Evolutionary conservation across 371 early-diverging fungal species (phyloP).

Genomic region (Lichtheimia ramosa): DNA sequence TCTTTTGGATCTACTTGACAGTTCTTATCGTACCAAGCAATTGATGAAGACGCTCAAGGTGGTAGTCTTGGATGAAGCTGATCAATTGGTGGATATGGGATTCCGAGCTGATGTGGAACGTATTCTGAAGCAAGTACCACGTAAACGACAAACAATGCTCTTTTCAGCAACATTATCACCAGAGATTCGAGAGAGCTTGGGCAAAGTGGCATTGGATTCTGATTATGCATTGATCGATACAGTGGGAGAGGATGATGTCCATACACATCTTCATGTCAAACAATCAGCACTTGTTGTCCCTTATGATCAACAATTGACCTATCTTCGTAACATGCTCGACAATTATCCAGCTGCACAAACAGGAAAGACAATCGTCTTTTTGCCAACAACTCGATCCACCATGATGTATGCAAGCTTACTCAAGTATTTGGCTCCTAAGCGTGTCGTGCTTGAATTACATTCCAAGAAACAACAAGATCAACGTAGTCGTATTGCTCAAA

Average conservation of each 20-base stretch:
- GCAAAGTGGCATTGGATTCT: slow-evolving; percentile 76
- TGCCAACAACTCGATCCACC: slow-evolving; percentile 82
- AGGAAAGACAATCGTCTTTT: slow-evolving; percentile 90
- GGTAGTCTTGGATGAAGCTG: slow-evolving; percentile 98
- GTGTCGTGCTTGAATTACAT: slow-evolving; percentile 73
- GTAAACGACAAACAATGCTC: slow-evolving; percentile 92
- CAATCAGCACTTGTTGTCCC: slow-evolving; percentile 76
- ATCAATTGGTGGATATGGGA: slow-evolving; percentile 97
- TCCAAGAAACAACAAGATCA: slow-evolving; percentile 73
- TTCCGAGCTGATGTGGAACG: slow-evolving; percentile 91
- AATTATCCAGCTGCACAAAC: slow-evolving; percentile 50
- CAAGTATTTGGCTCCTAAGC: slow-evolving; percentile 40
- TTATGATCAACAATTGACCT: slow-evolving; percentile 57
- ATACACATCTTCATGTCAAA: slow-evolving; percentile 73
- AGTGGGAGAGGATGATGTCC: slow-evolving; percentile 82
- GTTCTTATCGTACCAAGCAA: slow-evolving; percentile 55
- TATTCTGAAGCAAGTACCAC: slow-evolving; percentile 79
- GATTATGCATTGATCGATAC: slow-evolving; percentile 80
- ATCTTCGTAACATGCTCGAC: slow-evolving; percentile 64
- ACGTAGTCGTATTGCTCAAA: slow-evolving; percentile 72
- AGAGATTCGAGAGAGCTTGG: slow-evolving; percentile 66
- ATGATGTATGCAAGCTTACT: slow-evolving; percentile 72
- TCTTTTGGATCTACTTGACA: slow-evolving; percentile 81
- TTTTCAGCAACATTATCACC: slow-evolving; percentile 96
- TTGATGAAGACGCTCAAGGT: slow-evolving; percentile 64